These are phyloP conservation scores for Hypsizygus ulmarius DNA, from an alignment of 1,284 basidiomycete genomes.

Conservation along the genomic window DNA sequence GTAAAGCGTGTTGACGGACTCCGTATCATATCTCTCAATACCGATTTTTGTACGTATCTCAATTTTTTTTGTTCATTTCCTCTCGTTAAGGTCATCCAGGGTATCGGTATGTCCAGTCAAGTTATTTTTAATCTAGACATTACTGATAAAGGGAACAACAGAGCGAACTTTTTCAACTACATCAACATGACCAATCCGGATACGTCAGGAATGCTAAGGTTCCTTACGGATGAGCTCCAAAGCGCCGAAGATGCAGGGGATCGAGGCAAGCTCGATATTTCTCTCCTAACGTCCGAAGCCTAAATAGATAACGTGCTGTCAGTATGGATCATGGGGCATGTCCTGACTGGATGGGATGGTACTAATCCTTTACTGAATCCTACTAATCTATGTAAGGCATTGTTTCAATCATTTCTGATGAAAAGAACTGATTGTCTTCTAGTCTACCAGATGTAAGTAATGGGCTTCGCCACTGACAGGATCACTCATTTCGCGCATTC, in stretches of 20 bases:
- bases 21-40: conserved; percentile 75
- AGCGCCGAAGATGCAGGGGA: conserved; percentile 71
- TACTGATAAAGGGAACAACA: conserved; percentile 21
- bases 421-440: background rate
- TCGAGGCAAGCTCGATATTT: conserved; percentile 40
- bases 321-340: conserved; percentile 84
- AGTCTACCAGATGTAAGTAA: conserved; percentile 72
- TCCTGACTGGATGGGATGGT: conserved; percentile 76
- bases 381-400: conserved; percentile 63
- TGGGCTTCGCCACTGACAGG: background rate
- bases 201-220: conserved; percentile 72
- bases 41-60: conserved; percentile 60
- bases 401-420: background rate
- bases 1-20: conserved; percentile 67
- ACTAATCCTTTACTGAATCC: conserved; percentile 59
- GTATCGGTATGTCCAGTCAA: conserved; percentile 42
- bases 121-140: too few relatives aligned
- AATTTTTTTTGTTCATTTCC: conserved; percentile 5
- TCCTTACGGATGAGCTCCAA: conserved; percentile 80
- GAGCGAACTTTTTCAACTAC: conserved; percentile 73
- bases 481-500: conserved; percentile 16
- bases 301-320: background rate
- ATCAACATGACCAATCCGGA: conserved; percentile 74
- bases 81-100: conserved; percentile 28
- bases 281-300: background rate